Evolutionary conservation across 805 yeast genomes (phyloP), one percentile per base, ranked within the genome.

Genomic region (Wickerhamiella dianesei): DNA sequence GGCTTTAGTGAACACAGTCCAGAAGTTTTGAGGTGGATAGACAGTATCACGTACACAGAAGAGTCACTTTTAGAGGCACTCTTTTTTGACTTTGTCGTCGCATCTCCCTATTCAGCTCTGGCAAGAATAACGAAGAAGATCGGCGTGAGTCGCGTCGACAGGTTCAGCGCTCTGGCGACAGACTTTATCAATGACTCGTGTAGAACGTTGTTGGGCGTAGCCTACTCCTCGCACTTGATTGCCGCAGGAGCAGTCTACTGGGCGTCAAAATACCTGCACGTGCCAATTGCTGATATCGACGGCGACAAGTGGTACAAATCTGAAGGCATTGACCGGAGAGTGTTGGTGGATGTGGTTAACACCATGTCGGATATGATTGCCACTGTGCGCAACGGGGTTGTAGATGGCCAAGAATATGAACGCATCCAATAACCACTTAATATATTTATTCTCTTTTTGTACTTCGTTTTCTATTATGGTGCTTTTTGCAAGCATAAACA

Each of bases 21-120:
- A 57, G 76, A 68, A 41, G 75, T 65, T 52, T 68, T 72, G 72
- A 65, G 66, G 56, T 77, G 74, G 80, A 64, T 66, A 50, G 79
- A 69, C 50, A 61, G 62, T 14, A 65, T 75, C 29, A 63, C 67
- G 12, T 65, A 56, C 59, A 64, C 65, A 40, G 82, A 70, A 48
- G 76, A 65, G 57, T 59, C 65, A 54, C 61, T 68, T 48, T 65
- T 69, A 44, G 75, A 68, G 51, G 65, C 68, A 1, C 50, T 69
- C 6, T 72, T 74, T 53, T 77, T 70, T 54, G 80, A 75, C 53
- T 64, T 75, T 44, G 62, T 63, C 0, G 63, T 69, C 4, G 61
- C 62, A 16, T 64, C 67, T 16, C 76, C 76, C 1, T 63, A 56
- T 41, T 47, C 48, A 4, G 44, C 46, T 18, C 47, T 57, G 22